Evolutionary conservation across 352 stramenopile species (phyloP).

Genomic region (Saprolegnia diclina): DNA sequence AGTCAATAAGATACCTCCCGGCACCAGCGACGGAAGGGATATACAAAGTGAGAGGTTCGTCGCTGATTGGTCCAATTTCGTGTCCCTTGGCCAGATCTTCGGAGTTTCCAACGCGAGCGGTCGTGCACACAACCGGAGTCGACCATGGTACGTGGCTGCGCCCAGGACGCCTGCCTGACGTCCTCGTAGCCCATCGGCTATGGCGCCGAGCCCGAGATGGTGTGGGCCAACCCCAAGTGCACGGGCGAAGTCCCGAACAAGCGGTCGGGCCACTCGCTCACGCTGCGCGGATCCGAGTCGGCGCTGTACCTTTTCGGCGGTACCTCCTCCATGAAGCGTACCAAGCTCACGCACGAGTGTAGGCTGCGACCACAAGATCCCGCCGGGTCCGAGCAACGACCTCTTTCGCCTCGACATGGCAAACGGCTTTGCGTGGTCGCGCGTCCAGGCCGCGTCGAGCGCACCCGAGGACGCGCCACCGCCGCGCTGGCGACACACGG

Average conservation of each 20-base stretch:
- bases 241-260: constrained; percentile 91
- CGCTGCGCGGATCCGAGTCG: constrained; percentile 72
- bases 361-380: constrained; percentile 86
- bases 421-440: constrained; percentile 71
- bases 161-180: neutral
- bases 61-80: neutral
- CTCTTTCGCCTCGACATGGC: constrained; percentile 91
- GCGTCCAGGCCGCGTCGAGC: constrained; percentile 37
- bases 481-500: constrained; percentile 79
- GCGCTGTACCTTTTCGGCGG: constrained; percentile 78
- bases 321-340: constrained; percentile 56
- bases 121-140: neutral
- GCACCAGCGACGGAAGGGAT: neutral
- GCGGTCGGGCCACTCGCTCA: constrained; percentile 93
- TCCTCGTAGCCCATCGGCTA: constrained; percentile 66
- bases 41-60: neutral
- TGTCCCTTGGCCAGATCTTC: neutral
- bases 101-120: neutral
- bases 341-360: constrained; percentile 6
- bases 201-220: constrained; percentile 81
- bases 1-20: neutral
- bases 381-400: constrained; percentile 91
- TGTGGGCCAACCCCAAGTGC: constrained; percentile 86
- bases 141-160: neutral
- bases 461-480: constrained; percentile 56